Percentiles rank a stretch among this genome's conserved stretches.
Conservation (phyloP, 306 rosid species). For the Castanopsis chinensis region DNA sequence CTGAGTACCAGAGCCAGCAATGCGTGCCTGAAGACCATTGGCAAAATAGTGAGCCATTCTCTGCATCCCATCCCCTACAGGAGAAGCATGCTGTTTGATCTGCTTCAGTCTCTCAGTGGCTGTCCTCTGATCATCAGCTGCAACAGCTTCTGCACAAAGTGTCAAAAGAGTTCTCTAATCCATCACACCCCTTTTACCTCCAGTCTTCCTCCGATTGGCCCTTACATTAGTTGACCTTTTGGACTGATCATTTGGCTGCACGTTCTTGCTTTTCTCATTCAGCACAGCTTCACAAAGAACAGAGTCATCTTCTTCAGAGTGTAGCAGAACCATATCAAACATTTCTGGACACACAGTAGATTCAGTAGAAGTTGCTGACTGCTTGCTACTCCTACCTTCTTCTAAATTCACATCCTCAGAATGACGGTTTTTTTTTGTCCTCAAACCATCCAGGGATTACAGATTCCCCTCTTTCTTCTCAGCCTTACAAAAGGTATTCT, state of each 20-base stretch:
- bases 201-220: slow-evolving; percentile 29
- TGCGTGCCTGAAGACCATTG: slow-evolving; percentile 41
- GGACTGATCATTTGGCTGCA: slow-evolving; percentile 22
- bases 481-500: slow-evolving; percentile 5
- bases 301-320: slow-evolving; percentile 14
- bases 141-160: slow-evolving; percentile 36
- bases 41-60: slow-evolving; percentile 39
- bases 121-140: slow-evolving; percentile 23
- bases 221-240: slow-evolving; percentile 23
- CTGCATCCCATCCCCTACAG: slow-evolving; percentile 34
- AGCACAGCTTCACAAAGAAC: slow-evolving; percentile 22
- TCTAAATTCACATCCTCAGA: slow-evolving; percentile 11
- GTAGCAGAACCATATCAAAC: slow-evolving; percentile 31
- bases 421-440: slow-evolving; percentile 29
- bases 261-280: slow-evolving; percentile 18
- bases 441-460: slow-evolving; percentile 3
- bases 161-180: slow-evolving; percentile 39
- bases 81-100: slow-evolving; percentile 35
- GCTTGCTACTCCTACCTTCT: slow-evolving; percentile 36
- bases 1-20: slow-evolving; percentile 35
- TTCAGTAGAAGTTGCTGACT: slow-evolving; percentile 16
- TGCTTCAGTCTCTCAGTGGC: slow-evolving; percentile 28
- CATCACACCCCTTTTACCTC: slow-evolving; percentile 29
- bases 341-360: slow-evolving; percentile 32
- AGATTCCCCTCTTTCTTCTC: slow-evolving; percentile 14